Conservation (phyloP, 345 rosid genomes). For the Eucalyptus fibrosa region DNA sequence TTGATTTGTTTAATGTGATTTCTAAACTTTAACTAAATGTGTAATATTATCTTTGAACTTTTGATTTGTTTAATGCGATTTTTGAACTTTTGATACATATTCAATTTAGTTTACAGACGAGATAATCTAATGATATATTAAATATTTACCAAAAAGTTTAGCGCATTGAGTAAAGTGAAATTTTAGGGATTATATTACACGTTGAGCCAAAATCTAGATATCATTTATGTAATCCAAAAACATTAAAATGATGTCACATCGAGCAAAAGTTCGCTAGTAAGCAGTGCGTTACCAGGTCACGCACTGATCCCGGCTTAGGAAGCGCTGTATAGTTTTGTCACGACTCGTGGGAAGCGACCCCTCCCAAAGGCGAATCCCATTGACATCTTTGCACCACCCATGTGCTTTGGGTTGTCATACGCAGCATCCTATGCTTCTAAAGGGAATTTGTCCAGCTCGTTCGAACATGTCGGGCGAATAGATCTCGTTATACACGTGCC, state of each 20-base stretch:
- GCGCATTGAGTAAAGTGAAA: no score
- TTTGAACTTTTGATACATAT: fast-evolving
- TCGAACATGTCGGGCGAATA: neutral
- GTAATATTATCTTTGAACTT: fast-evolving
- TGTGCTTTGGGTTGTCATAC: neutral
- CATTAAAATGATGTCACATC: neutral
- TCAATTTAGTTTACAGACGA: no score
- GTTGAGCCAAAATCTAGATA: no score
- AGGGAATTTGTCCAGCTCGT: neutral
- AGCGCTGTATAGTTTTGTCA: neutral
- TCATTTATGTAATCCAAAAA: neutral
- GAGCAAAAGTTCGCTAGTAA: neutral
- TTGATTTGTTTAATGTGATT: no score
- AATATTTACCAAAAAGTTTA: no score
- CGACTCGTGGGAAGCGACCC: neutral
- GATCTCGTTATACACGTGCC: neutral
- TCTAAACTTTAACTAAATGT: no score
- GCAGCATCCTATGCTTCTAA: neutral
- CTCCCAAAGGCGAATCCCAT: neutral
- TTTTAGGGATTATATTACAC: no score
- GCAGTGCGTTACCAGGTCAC: neutral
- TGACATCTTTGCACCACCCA: neutral
- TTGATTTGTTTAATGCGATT: fast-evolving
- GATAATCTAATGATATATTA: no score
- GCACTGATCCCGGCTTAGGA: neutral